Conservation (phyloP, 306 rosid genomes). For the Glycine tomentella region DNA sequence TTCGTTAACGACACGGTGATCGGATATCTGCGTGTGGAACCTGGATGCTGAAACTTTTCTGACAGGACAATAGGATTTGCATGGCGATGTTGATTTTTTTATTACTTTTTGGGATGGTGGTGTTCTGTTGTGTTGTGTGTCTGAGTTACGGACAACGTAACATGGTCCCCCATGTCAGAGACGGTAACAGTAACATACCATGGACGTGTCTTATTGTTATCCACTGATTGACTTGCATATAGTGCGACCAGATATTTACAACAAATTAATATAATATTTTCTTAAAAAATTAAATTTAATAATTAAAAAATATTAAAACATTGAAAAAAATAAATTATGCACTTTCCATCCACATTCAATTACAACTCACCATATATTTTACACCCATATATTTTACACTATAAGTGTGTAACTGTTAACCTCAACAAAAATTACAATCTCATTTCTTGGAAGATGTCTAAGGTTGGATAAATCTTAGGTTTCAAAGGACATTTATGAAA, state of each 20-base stretch:
- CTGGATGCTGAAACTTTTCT: conserved; percentile 14
- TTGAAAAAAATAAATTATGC: no score
- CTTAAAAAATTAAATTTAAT: background rate
- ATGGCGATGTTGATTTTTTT: conserved; percentile 37
- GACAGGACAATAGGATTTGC: conserved; percentile 29
- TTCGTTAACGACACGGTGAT: conserved; percentile 11
- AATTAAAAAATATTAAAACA: no score
- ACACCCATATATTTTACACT: no score
- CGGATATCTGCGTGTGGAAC: conserved; percentile 38
- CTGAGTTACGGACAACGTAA: conserved; percentile 30
- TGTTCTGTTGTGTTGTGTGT: background rate
- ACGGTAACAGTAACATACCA: conserved; percentile 33
- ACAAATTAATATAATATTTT: background rate
- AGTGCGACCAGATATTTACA: conserved; percentile 17
- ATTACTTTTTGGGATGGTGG: background rate
- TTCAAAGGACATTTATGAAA: no score
- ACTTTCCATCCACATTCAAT: no score
- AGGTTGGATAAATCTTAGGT: no score
- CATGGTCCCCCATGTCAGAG: conserved; percentile 41
- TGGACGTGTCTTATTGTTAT: conserved; percentile 52
- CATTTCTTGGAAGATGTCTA: no score
- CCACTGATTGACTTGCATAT: conserved; percentile 23
- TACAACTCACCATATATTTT: no score
- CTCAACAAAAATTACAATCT: no score
- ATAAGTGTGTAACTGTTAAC: no score